These are phyloP conservation scores for Hypoxylon perforatum DNA, from an alignment of 495 filamentous ascomycete species.

Conservation along the genomic window DNA sequence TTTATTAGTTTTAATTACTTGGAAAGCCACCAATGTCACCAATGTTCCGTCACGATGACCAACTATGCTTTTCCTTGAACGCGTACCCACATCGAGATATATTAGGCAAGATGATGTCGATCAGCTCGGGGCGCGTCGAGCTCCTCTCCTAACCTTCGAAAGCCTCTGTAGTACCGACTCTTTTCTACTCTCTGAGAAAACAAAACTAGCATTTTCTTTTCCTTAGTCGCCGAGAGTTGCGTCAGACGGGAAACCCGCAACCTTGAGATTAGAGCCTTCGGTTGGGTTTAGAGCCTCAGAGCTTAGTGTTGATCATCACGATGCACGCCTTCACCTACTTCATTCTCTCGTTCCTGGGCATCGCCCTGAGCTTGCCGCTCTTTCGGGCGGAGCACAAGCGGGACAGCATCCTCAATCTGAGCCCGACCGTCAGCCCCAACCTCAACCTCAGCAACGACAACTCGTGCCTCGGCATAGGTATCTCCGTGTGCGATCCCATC, in stretches of 20 bases:
- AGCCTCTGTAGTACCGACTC: slow-evolving; percentile 1
- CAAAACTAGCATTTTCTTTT: slow-evolving; percentile 2
- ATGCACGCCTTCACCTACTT: slow-evolving; percentile 36
- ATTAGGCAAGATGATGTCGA: slow-evolving; percentile 35
- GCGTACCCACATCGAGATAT: slow-evolving; percentile 26
- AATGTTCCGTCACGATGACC: slow-evolving; percentile 14
- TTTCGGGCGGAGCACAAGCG: slow-evolving; percentile 27
- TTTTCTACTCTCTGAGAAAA: slow-evolving; percentile 6
- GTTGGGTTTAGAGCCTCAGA: not conserved
- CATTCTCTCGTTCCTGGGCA: slow-evolving; percentile 31
- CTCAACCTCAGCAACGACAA: slow-evolving; percentile 25
- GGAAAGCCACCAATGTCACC: slow-evolving; percentile 20
- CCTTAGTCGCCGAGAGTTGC: not conserved
- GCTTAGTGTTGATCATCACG: slow-evolving; percentile 8
- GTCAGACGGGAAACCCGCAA: slow-evolving; percentile 3
- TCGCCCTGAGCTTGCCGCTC: slow-evolving; percentile 18
- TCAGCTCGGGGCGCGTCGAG: slow-evolving; percentile 5
- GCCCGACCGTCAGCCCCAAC: slow-evolving; percentile 24
- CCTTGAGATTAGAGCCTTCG: not conserved
- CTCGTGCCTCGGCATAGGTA: slow-evolving; percentile 42
- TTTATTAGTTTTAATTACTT: slow-evolving; percentile 37
- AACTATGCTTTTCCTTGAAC: not conserved
- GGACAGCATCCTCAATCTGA: slow-evolving; percentile 22
- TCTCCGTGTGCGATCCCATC: slow-evolving; percentile 49
- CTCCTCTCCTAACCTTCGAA: slow-evolving; percentile 1